Conservation (phyloP, 169 alveolate genomes). For the Eimeria tenella region DNA sequence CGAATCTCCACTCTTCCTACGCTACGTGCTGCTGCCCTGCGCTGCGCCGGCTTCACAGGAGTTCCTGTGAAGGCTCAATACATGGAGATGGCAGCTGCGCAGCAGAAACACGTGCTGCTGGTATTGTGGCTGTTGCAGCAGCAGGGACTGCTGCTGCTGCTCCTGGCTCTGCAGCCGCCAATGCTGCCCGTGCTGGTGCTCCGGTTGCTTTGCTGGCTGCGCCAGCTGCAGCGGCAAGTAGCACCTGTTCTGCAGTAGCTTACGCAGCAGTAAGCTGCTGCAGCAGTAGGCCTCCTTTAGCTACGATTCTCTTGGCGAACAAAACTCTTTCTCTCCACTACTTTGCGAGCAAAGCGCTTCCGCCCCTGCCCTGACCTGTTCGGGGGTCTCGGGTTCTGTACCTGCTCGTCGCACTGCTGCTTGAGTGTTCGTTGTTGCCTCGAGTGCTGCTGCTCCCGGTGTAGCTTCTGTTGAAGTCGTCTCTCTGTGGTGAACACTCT, state of each 20-base stretch:
- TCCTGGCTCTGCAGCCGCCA: not conserved
- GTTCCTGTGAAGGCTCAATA: not conserved
- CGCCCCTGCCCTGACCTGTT: too few species aligned
- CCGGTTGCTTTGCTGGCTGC: not conserved
- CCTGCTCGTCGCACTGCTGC: not conserved
- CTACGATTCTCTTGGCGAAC: not conserved
- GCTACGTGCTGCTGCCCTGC: constrained; percentile 4
- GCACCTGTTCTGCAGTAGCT: not conserved
- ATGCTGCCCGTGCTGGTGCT: not conserved
- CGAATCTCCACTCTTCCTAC: not conserved
- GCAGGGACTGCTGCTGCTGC: too few species aligned
- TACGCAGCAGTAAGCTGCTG: constrained; percentile 12
- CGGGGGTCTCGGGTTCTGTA: too few species aligned
- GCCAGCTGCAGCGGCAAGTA: not conserved
- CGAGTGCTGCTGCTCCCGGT: not conserved
- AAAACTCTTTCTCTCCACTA: too few species aligned
- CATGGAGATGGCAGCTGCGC: not conserved
- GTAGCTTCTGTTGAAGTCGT: not conserved
- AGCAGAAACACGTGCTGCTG: constrained; percentile 5
- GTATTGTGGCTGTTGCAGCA: not conserved
- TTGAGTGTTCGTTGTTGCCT: not conserved
- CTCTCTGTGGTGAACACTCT: not conserved
- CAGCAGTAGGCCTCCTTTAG: not conserved
- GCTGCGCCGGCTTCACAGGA: not conserved
- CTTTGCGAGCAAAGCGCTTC: too few species aligned